Conservation (phyloP, 1,139 yeast species). For the Kluyveromyces sp. region DNA sequence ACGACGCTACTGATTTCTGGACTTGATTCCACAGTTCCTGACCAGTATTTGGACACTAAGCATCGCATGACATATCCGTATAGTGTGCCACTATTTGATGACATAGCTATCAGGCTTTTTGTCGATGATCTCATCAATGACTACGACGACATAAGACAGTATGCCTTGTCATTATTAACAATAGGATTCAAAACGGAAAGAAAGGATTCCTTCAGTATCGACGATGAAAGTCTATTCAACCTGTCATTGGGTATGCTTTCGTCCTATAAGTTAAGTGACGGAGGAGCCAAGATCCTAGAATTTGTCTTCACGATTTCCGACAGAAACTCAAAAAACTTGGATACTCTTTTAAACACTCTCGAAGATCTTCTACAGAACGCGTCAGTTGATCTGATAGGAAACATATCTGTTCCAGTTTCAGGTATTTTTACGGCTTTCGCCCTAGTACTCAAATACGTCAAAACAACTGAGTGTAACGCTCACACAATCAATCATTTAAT, state of each 20-base stretch:
- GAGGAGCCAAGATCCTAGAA: conserved; percentile 65
- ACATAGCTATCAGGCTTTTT: conserved; percentile 40
- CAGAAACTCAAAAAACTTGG: conserved; percentile 20
- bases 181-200: conserved; percentile 36
- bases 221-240: conserved; percentile 26
- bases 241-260: conserved; percentile 44
- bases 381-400: conserved; percentile 33
- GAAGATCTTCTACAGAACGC: conserved; percentile 30
- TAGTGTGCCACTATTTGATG: conserved; percentile 37
- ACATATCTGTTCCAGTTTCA: conserved; percentile 50
- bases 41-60: conserved; percentile 29
- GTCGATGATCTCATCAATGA: conserved; percentile 60
- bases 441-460: conserved; percentile 38
- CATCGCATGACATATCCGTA: conserved; percentile 41
- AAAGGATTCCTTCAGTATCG: conserved; percentile 17
- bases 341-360: conserved; percentile 33
- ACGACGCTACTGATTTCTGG: conserved; percentile 48
- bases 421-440: conserved; percentile 57
- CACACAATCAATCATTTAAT: conserved; percentile 18
- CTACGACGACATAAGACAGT: conserved; percentile 66
- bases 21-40: conserved; percentile 41
- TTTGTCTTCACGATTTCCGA: conserved; percentile 36
- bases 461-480: conserved; percentile 12
- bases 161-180: conserved; percentile 43
- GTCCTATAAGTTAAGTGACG: conserved; percentile 71